A percentile compares a stretch with the other conserved stretches of the same genome.
Conservation (phyloP, 768 basidiomycete genomes). For the Nidula microcarpa region DNA sequence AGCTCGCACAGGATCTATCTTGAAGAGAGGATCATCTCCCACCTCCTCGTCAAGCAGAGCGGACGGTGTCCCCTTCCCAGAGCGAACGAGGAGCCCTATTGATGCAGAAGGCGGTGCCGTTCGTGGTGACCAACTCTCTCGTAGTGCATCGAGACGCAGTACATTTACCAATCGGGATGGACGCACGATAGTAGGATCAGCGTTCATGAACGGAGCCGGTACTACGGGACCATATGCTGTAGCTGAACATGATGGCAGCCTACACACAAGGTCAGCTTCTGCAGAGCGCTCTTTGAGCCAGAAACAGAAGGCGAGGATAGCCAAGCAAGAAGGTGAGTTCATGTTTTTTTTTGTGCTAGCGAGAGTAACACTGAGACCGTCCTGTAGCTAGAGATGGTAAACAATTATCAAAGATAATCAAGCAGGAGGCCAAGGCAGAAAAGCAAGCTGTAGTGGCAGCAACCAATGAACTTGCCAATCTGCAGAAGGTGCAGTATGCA, state of each 20-base stretch:
- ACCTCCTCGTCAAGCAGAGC: not conserved
- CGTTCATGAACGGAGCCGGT: conserved; percentile 55
- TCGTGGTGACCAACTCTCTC: conserved; percentile 9
- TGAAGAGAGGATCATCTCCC: not conserved
- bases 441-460: conserved; percentile 57
- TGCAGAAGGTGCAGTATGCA: conserved; percentile 69
- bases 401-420: conserved; percentile 66
- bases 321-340: conserved; percentile 47
- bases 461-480: conserved; percentile 58
- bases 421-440: conserved; percentile 65
- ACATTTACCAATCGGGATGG: conserved; percentile 30
- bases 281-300: conserved; percentile 47
- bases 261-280: conserved; percentile 35
- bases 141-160: conserved; percentile 24
- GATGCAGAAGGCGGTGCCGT: not conserved
- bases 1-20: not conserved
- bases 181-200: conserved; percentile 24
- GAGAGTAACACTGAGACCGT: conserved; percentile 1
- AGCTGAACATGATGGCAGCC: conserved; percentile 34
- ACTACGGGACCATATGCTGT: conserved; percentile 44
- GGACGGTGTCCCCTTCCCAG: too few species aligned
- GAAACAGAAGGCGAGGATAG: conserved; percentile 49
- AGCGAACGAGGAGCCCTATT: too few species aligned
- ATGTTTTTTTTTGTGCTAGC: not conserved
- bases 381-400: conserved; percentile 53